Percentiles rank a stretch among this genome's conserved stretches.
Evolutionary conservation across 805 yeast genomes (phyloP).

Genomic region (Saccharomycopsis guyanensis): DNA sequence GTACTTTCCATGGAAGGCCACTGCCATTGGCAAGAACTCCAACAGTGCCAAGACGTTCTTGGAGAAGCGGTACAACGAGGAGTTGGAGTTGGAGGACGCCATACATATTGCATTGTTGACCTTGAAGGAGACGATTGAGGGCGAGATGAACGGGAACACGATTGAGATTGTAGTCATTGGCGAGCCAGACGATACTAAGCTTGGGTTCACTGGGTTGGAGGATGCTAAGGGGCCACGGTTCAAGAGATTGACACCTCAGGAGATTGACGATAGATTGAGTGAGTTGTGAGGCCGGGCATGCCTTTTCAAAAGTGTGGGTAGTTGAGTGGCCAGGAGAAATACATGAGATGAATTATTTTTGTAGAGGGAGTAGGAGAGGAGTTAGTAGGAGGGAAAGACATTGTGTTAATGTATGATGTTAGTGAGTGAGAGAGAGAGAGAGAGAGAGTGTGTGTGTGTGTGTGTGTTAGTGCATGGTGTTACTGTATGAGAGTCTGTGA

Average conservation of each 20-base stretch:
- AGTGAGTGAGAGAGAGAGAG: too few species aligned
- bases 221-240: conserved; percentile 83
- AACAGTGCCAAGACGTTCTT: conserved; percentile 94
- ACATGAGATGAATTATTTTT: too few species aligned
- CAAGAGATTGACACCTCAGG: conserved; percentile 77
- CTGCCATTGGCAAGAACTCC: conserved; percentile 96
- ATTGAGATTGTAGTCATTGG: conserved; percentile 89
- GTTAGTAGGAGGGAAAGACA: too few species aligned
- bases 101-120: conserved; percentile 93
- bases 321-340: too few species aligned
- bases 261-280: conserved; percentile 91
- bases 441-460: too few species aligned
- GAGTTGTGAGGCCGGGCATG: conserved; percentile 46
- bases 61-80: conserved; percentile 98
- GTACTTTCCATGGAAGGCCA: conserved; percentile 98
- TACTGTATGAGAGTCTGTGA: too few species aligned
- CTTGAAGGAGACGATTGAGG: conserved; percentile 93
- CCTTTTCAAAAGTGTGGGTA: too few species aligned
- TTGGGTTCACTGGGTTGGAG: conserved; percentile 80
- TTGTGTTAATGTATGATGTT: too few species aligned
- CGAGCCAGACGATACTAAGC: conserved; percentile 66
- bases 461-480: too few species aligned
- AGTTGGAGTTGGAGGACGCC: conserved; percentile 95
- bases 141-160: conserved; percentile 94
- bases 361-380: too few species aligned